Conservation (phyloP, 176 grass and related monocot genomes). For the Musa troglodytarum region DNA sequence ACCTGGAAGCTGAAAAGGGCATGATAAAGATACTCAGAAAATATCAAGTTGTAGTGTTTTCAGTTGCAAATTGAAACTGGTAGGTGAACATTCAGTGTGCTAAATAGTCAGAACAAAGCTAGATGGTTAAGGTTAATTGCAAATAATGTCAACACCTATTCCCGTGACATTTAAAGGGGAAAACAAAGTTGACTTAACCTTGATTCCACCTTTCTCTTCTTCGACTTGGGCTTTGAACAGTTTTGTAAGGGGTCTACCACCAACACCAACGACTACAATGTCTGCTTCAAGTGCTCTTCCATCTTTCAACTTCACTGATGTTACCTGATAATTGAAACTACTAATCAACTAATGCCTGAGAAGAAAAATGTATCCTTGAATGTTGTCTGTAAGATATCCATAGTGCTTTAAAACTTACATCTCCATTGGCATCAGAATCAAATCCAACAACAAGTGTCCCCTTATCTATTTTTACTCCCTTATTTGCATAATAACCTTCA, state of each 20-base stretch:
- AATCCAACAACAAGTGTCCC: slow-evolving; percentile 78
- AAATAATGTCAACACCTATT: not conserved
- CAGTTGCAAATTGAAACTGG: too few relatives aligned
- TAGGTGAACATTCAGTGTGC: not conserved
- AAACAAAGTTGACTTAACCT: slow-evolving; percentile 36
- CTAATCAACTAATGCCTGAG: slow-evolving; percentile 7
- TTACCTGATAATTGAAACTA: slow-evolving; percentile 50
- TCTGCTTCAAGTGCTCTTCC: slow-evolving; percentile 68
- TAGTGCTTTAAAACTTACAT: slow-evolving; percentile 41
- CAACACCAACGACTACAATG: slow-evolving; percentile 91
- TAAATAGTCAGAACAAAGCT: not conserved
- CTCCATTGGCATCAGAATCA: slow-evolving; percentile 60
- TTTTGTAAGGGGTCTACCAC: slow-evolving; percentile 57
- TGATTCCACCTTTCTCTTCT: slow-evolving; percentile 97
- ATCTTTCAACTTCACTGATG: slow-evolving; percentile 66
- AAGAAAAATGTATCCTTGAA: not conserved
- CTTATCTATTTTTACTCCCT: slow-evolving; percentile 81
- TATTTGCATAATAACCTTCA: slow-evolving; percentile 84
- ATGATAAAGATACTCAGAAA: too few relatives aligned
- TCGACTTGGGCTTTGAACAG: slow-evolving; percentile 83
- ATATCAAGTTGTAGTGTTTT: too few relatives aligned
- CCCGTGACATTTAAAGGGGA: not conserved
- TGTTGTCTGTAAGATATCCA: slow-evolving; percentile 4
- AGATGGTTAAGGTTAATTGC: not conserved
- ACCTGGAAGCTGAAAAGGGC: too few relatives aligned